Evolutionary conservation across 345 rosid genomes (phyloP), one percentile per base, ranked within the genome.

Genomic region (Ricinus communis): DNA sequence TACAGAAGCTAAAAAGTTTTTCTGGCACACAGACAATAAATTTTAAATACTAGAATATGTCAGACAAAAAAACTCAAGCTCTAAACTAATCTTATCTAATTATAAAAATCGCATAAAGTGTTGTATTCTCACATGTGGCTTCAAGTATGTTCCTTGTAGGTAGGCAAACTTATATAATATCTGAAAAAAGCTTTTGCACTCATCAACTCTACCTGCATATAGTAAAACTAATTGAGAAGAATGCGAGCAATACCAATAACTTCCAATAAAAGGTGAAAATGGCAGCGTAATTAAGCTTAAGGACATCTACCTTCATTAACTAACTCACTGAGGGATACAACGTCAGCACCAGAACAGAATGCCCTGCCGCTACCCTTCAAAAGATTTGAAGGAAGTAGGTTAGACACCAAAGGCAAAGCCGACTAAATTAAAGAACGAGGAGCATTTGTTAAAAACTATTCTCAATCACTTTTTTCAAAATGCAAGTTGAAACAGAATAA

Each of bases 301-400:
- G 8, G 57, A 12, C 28, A 62, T 65, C 19, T 41, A 91, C 97
- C 98, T 83, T 87, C 88, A 77, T 75, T 82, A 63, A 85, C 74
- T 65, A 82, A 83, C 65, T 81, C 80, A 76, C 77, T 79, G 55
- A 94, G 89, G 65, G 88, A 66, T 59, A 87, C 74, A 4, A 84
- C 91, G 84, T 94, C 98, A 41, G 82, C 82, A 22, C 98, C 97
- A 15, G 97, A 84, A 83, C 93, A 91, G 76, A 91, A 94, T 50
- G 89, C 93, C 84, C 79, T 85, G 80, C 87, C 96, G 67, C 81
- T 80, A 82, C 92, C 98, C 98, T 94, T 85, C 80, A 88, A 50
- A 68, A 71, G 52, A 79, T 72, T 59, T 52, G 7, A 70, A 82
- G 71, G 70, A 24, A 74, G 78, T 69, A 75, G 76, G 69, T 88